Conservation (phyloP, 352 stramenopile genomes). For the Globisporangium apiculatum region DNA sequence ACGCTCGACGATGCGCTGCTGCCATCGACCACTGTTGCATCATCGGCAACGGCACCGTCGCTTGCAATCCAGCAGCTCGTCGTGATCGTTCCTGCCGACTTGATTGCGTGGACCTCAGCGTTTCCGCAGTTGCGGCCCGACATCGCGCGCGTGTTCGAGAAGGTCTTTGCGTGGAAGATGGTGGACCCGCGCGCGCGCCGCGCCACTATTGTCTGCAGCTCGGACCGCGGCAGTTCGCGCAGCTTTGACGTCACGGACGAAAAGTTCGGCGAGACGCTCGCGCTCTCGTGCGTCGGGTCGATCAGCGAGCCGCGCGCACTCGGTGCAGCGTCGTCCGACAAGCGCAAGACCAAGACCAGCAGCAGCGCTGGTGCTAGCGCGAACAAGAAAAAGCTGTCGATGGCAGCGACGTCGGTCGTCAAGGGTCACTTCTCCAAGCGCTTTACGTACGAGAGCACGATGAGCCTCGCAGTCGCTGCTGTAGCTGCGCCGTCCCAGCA, state of each 20-base stretch:
- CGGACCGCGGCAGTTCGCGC: slow-evolving; percentile 26
- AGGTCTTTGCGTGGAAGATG: slow-evolving; percentile 63
- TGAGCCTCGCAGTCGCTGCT: background rate
- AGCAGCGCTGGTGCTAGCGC: slow-evolving; percentile 9
- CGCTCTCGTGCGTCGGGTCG: slow-evolving; percentile 43
- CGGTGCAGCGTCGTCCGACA: slow-evolving; percentile 14
- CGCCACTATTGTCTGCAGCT: slow-evolving; percentile 37
- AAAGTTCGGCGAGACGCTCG: slow-evolving; percentile 44
- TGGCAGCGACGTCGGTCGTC: background rate
- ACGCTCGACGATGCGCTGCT: slow-evolving; percentile 41
- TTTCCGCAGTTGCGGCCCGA: slow-evolving; percentile 32
- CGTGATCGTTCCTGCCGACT: slow-evolving; percentile 39
- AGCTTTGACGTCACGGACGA: slow-evolving; percentile 52
- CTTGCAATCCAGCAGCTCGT: slow-evolving; percentile 46
- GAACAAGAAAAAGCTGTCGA: slow-evolving; percentile 4
- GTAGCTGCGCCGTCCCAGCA: background rate
- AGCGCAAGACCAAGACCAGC: no score
- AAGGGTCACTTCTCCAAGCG: slow-evolving; percentile 70
- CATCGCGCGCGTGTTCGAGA: slow-evolving; percentile 51
- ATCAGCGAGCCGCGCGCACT: slow-evolving; percentile 35
- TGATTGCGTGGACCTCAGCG: slow-evolving; percentile 28
- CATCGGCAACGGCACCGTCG: slow-evolving; percentile 2
- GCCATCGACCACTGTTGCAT: slow-evolving; percentile 8
- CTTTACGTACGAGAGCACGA: slow-evolving; percentile 48
- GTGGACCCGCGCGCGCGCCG: slow-evolving; percentile 21